These are phyloP conservation scores for Berberis vulgaris DNA, from an alignment of 164 flowering plant genomes.

Conservation along the genomic window DNA sequence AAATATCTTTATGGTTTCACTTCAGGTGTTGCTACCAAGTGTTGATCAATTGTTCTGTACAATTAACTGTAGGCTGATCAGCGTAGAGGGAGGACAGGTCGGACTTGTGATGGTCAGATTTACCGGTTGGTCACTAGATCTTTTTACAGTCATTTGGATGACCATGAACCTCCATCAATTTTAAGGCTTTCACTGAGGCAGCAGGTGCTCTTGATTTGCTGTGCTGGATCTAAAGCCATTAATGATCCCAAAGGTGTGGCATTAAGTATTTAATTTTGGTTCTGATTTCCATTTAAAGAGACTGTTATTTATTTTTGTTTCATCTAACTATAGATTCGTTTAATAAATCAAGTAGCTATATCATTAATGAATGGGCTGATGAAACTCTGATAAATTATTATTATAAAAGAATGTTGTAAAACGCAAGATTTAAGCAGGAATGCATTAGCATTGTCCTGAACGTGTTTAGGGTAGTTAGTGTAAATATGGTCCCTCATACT, in stretches of 20 bases:
- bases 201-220: slow-evolving; percentile 77
- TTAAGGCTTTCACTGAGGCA: slow-evolving; percentile 65
- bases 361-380: too few species aligned
- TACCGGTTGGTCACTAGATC: slow-evolving; percentile 72
- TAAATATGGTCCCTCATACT: too few species aligned
- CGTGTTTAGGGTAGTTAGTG: too few species aligned
- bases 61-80: slow-evolving; percentile 68
- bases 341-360: too few species aligned
- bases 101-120: slow-evolving; percentile 91
- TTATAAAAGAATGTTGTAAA: too few species aligned
- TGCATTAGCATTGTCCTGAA: too few species aligned
- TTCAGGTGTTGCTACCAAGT: slow-evolving; percentile 1
- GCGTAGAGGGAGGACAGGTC: slow-evolving; percentile 90
- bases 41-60: slow-evolving; percentile 2
- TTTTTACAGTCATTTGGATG: slow-evolving; percentile 50
- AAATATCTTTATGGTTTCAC: background rate
- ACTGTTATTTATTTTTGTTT: too few species aligned
- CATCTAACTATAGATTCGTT: too few species aligned
- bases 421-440: too few species aligned
- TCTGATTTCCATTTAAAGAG: background rate
- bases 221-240: slow-evolving; percentile 74
- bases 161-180: slow-evolving; percentile 68
- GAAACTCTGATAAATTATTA: too few species aligned
- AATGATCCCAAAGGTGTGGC: slow-evolving; percentile 78
- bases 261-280: background rate